phyloP scores from a whole-genome alignment of 177 flowering plant species.

The Vitis hybrid region DNA sequence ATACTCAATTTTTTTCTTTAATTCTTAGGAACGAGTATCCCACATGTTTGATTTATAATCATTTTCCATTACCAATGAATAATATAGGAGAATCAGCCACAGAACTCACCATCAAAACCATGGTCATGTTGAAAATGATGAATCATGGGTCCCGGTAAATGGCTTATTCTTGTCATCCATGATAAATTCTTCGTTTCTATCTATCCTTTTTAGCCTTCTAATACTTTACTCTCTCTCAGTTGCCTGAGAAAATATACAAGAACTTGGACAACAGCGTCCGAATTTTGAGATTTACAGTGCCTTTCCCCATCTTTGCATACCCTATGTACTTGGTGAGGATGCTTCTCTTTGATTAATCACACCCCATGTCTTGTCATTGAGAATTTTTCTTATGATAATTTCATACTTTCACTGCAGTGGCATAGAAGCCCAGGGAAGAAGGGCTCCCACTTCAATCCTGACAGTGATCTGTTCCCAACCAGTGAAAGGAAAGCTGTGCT shows the following conservation, averaged over 20 bases:
- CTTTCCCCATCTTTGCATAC: slow-evolving; percentile 47
- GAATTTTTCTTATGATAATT: not conserved
- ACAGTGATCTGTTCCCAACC: slow-evolving; percentile 44
- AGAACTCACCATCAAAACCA: slow-evolving; percentile 49
- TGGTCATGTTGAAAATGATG: too few species aligned
- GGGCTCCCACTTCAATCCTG: slow-evolving; percentile 55
- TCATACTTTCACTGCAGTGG: slow-evolving; percentile 34
- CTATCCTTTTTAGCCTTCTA: not conserved
- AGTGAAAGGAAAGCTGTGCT: slow-evolving; percentile 42
- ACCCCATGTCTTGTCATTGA: not conserved
- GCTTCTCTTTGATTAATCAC: slow-evolving; percentile 4
- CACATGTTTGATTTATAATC: too few species aligned
- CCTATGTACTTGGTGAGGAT: slow-evolving; percentile 52
- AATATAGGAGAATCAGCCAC: slow-evolving; percentile 67
- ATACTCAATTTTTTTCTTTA: not conserved
- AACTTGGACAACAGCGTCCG: slow-evolving; percentile 29
- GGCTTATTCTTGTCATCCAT: too few species aligned
- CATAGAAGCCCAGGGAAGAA: slow-evolving; percentile 58
- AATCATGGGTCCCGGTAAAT: slow-evolving; percentile 60
- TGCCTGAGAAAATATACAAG: slow-evolving; percentile 42
- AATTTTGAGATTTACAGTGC: slow-evolving; percentile 41
- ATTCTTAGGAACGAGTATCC: not conserved
- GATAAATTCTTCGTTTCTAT: not conserved
- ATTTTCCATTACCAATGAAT: not conserved
- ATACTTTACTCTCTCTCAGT: slow-evolving; percentile 21